Base-by-base conservation (phyloP, 2,329 filamentous ascomycete species). In the Penicillium polonicum region DNA sequence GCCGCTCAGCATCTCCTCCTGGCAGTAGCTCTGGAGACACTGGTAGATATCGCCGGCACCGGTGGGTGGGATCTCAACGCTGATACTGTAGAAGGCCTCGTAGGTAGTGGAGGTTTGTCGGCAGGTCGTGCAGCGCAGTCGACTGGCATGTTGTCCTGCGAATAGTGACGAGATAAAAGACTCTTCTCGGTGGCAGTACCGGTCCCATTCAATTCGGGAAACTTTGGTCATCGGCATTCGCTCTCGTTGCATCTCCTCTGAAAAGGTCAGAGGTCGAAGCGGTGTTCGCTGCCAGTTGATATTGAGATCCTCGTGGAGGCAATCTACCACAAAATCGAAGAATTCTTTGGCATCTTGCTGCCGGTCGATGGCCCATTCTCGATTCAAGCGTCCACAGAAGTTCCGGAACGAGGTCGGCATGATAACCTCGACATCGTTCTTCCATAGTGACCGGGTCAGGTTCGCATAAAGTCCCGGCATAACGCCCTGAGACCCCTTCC, bases 331-430 rank as follows among this genome's bases (percentile, higher is more conserved):
- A 69, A 95, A 96, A 45, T 87, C 86, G 64, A 93, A 87, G 65
- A 96, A 96, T 68, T 97, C 94, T 63, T 92, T 89, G 2, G 92
- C 89, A 69, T 99, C 94, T 75, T 97, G 94, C 71, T 97, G 93
- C 49, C 85, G 79, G 25, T 82, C 80, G 41, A 90, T 88, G 15
- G 88, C 90, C 78, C 92, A 94, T 64, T 85, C 81, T 7, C 83
- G 80, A 57, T 85, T 85, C 62, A 87, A 76, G 19, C 85, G 81
- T 5, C 83, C 84, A 65, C 88, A 88, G 60, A 91, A 86, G 54
- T 85, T 83, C 59, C 83, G 76, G 59, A 85, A 83, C 59, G 89
- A 90, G 44, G 85, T 83, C 76, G 89, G 78, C 63, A 76, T 76
- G 57, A 79, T 78, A 15, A 78, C 76, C 53, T 79, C 72, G 48